Evolutionary conservation across 768 basidiomycete genomes (phyloP).

Genomic region (Dendrothele bispora): DNA sequence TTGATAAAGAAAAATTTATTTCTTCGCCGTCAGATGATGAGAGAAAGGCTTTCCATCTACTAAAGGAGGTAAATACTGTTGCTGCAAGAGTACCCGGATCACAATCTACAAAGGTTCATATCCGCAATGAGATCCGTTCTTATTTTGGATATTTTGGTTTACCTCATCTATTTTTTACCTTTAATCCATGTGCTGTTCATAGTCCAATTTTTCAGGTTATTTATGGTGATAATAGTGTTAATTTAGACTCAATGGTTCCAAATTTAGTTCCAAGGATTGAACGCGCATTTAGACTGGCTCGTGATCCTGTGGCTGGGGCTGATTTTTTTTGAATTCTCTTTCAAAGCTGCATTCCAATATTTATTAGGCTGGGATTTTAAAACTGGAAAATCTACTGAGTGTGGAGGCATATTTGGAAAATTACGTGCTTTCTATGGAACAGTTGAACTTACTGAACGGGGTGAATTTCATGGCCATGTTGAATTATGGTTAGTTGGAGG

Average conservation of each 20-base stretch:
- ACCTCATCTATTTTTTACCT: conserved; percentile 24
- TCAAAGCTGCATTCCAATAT: conserved; percentile 22
- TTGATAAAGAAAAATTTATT: neutral
- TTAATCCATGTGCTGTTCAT: too few species aligned
- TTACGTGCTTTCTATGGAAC: neutral
- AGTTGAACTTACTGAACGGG: conserved; percentile 19
- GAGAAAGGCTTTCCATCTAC: conserved; percentile 17
- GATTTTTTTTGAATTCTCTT: conserved; percentile 30
- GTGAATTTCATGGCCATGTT: conserved; percentile 23
- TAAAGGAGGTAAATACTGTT: conserved; percentile 27
- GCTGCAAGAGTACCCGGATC: conserved; percentile 30
- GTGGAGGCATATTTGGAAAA: conserved; percentile 7
- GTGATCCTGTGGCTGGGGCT: conserved; percentile 33
- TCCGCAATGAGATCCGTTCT: conserved; percentile 21
- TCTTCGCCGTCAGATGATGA: conserved; percentile 10
- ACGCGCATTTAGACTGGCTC: conserved; percentile 22
- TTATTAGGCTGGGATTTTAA: conserved; percentile 27
- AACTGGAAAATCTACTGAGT: neutral
- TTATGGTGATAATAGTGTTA: conserved; percentile 11
- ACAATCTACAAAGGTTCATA: conserved; percentile 22
- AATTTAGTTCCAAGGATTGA: conserved; percentile 9
- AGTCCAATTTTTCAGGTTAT: conserved; percentile 31
- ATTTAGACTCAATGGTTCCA: conserved; percentile 20
- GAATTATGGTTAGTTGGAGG: conserved; percentile 20
- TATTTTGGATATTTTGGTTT: conserved; percentile 30